Evolutionary conservation across 2,329 filamentous ascomycete genomes (phyloP), one percentile per base, ranked within the genome.

Genomic region (Colletotrichum costaricense): DNA sequence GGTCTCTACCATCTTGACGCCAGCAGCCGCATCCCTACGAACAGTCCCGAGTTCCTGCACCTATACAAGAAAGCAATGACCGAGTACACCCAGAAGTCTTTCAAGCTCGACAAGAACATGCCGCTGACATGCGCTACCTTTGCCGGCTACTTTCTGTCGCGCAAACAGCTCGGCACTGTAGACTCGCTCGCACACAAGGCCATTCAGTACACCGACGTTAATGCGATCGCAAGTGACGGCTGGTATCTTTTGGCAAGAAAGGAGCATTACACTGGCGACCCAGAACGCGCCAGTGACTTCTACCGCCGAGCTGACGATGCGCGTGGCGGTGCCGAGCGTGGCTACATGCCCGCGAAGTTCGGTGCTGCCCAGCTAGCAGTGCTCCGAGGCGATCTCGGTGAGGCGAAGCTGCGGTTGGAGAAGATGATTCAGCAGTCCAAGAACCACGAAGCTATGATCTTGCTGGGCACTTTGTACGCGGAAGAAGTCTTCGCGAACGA

Each of bases 191-290:
- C 96, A 8, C 93, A 95, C 81, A 97, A 97, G 81, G 95, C 97
- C 7, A 98, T 99, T 75, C 95, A 98, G 79, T 93, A 94, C 78
- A 98, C 97, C 2, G 97, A 99, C 80, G 94, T 98, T 77, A 98
- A 98, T 81, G 94, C 95, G 4, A 95, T 98, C 81, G 96, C 96
- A 28, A 98, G 96, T 83, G 97, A 99, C 80, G 97, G 97, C 46
- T 98, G 96, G 95, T 99, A 98, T 83, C 85, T 98, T 9, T 90
- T 98, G 54, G 97, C 95, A 33, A 90, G 95, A 74, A 98, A 97
- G 81, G 94, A 96, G 75, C 97, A 99, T 80, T 94, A 95, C 76
- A 90, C 91, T 71, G 93, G 93, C 55, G 92, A 98, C 71, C 84
- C 90, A 7, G 88, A 92, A 24, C 92, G 91, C 69, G 96, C 97